A percentile compares a stretch with the other conserved stretches of the same genome.
Conservation (phyloP, 495 filamentous ascomycete species). For the Cairneyella variabilis region DNA sequence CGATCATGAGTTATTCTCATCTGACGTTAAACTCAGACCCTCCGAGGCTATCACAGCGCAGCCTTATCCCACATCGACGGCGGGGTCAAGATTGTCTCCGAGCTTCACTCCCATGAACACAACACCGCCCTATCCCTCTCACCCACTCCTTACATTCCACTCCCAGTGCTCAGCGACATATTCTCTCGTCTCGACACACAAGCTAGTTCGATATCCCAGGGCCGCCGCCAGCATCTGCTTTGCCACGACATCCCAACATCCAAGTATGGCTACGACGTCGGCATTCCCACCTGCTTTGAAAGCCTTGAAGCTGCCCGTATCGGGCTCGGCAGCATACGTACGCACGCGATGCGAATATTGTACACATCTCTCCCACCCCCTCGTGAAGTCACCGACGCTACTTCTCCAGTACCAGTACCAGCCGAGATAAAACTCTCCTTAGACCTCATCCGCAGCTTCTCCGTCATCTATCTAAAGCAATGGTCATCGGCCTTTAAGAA, state of each 20-base stretch:
- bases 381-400: not conserved
- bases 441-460: not conserved
- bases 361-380: not conserved
- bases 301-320: constrained; percentile 1
- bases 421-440: not conserved
- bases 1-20: not conserved
- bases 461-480: not conserved
- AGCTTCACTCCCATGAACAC: not conserved
- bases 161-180: constrained; percentile 2
- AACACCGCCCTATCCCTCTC: not conserved
- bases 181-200: constrained; percentile 5
- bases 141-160: constrained; percentile 4
- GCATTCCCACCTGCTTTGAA: not conserved
- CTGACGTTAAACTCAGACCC: not conserved
- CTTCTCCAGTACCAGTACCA: not conserved
- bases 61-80: constrained; percentile 13
- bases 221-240: not conserved
- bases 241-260: not conserved
- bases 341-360: not conserved
- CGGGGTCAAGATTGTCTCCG: constrained; percentile 11
- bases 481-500: not conserved
- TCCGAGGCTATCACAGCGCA: constrained; percentile 8
- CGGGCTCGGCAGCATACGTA: not conserved
- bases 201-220: not conserved
- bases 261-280: not conserved